Evolutionary conservation across 2,329 filamentous ascomycete species (phyloP), one percentile per base, ranked within the genome.

Genomic region (Geosmithia flava): DNA sequence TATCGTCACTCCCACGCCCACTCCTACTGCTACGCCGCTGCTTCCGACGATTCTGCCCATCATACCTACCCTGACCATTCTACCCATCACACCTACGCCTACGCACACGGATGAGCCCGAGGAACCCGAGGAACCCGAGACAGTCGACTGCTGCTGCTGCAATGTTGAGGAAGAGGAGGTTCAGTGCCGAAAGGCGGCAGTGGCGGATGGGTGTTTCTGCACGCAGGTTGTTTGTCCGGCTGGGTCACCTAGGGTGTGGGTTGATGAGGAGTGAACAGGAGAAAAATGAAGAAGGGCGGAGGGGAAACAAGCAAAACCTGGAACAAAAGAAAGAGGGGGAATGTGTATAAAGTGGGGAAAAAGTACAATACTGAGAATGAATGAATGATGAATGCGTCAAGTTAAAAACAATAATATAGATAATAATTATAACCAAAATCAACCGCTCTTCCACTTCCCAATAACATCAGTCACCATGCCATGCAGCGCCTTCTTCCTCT

Each of bases 401-500:
- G 23, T 27, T n/a, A n/a, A n/a, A n/a, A n/a, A 27, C 4, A 27
- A 27, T 27, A 27, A 27, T 27, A 8, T 27, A 27, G 4, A 27
- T 27, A 27, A 8, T 27, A 27, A 27, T 27, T 4, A 27, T 27
- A 27, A 27, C 23, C 23, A 27, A 27, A 42, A n/a, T 29, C 7
- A 19, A 29, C 17, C 7, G 33, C 11, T 37, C 33, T 37, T 37
- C 33, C 33, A 37, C 15, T 29, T 20, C n/a, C 20, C 41, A 41
- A 19, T 33, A 16, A 7, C 16, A 11, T 10, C 30, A n/a, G 4
- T 17, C 15, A 33, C 33, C 42, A 44, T 44, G 27, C 16, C 19
- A 7, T 16, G 33, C 7, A 46, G 45, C 16, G 3, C 27, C 6
- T 3, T 20, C 66, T 86, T 87, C 56, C 83, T 72, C 51, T 66